Percentiles rank a stretch among this genome's conserved stretches.
phyloP scores from a whole-genome alignment of 2,329 filamentous ascomycete genomes.

The Fusarium sacchari region DNA sequence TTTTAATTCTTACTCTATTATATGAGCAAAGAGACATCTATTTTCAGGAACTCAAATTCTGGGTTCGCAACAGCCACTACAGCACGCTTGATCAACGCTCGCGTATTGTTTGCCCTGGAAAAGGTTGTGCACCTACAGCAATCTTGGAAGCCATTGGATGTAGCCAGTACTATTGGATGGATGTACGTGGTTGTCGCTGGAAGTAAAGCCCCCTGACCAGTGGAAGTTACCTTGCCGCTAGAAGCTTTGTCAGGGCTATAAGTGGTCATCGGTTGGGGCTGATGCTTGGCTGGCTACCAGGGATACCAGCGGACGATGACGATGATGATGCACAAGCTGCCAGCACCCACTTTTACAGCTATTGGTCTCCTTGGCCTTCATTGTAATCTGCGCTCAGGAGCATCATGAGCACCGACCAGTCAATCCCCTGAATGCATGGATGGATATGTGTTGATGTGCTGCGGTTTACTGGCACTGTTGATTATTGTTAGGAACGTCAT shows the following conservation, averaged over 20 bases:
- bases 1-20: background rate
- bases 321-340: conserved; percentile 27
- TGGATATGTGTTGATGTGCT: conserved; percentile 14
- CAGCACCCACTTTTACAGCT: conserved; percentile 32
- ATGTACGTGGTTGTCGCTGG: conserved; percentile 19
- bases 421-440: conserved; percentile 37
- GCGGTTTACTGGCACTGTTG: conserved; percentile 7
- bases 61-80: conserved; percentile 14
- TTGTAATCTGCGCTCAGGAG: conserved; percentile 36
- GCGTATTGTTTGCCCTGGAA: conserved; percentile 7
- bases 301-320: conserved; percentile 26
- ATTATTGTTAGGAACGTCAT: conserved; percentile 23
- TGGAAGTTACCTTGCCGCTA: conserved; percentile 11
- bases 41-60: conserved; percentile 12
- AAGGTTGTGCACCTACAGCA: conserved; percentile 14
- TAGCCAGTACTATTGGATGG: background rate
- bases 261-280: conserved; percentile 27
- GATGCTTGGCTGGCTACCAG: conserved; percentile 28
- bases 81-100: conserved; percentile 3
- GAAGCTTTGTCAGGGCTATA: conserved; percentile 7
- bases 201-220: conserved; percentile 13
- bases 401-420: conserved; percentile 32
- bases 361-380: conserved; percentile 21
- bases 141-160: conserved; percentile 28
- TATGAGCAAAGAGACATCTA: background rate